Evolutionary conservation across 116 monocot genomes (phyloP), one percentile per base, ranked within the genome.

Genomic region (Trichopus zeylanicus): DNA sequence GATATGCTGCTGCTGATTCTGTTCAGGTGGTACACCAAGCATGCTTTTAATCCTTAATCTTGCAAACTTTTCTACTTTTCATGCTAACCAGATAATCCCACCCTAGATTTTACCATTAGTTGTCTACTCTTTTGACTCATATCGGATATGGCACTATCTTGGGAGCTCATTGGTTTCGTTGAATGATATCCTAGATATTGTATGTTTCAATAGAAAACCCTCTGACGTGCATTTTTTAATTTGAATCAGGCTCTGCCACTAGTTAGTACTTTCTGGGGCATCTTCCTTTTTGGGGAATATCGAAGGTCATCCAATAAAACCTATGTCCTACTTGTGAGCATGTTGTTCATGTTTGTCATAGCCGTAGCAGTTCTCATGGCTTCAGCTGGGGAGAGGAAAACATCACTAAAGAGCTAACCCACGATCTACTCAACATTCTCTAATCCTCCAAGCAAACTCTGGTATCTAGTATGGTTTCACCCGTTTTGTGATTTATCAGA

Each of bases 1-100:
- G 87, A 24, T 97, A 97, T 73, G 87, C 97, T 63, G 89, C 91
- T 31, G 97, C 97, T 34, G 91, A 97, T 79, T 78, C 89, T 73
- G 97, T 97, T 67, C 89, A 97, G 87, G 97, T 97, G 26, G 32
- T 68, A 6, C 33, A n/a, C 32, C 11, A 9, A 15, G 25, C 15
- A 27, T 33, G 23, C 22, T 26, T 15, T 51, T 28, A 12, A 30
- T 4, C 19, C 24, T 20, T 10, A 21, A 1, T 20, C 30, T 48
- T 29, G 22, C 19, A 21, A 15, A 15, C 19, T 49, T 49, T 7
- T n/a, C 13, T 15, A 8, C 7, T 37, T 37, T 37, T 37, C n/a
- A n/a, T n/a, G n/a, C n/a, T n/a, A n/a, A n/a, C n/a, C n/a, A n/a
- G n/a, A n/a, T n/a, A n/a, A n/a, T n/a, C n/a, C n/a, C n/a, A n/a